A percentile compares a stretch with the other conserved stretches of the same genome.
Evolutionary conservation across 345 rosid species (phyloP).

Genomic region (Alliaria petiolata): DNA sequence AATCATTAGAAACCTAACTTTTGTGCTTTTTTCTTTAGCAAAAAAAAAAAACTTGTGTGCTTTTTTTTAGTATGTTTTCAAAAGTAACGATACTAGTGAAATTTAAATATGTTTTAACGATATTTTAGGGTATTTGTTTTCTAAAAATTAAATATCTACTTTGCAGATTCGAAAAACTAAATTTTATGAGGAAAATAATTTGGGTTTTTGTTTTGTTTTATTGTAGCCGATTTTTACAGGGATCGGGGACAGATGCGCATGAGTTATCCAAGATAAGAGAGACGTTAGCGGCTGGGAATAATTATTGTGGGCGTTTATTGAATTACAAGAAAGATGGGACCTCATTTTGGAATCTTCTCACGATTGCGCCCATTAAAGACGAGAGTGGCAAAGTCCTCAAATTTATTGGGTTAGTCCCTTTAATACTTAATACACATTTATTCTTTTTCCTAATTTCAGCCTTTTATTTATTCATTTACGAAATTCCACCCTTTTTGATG

Average conservation of each 20-base stretch:
- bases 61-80: too few species aligned
- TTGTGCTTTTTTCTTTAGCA: too few species aligned
- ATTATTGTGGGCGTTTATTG: slow-evolving; percentile 83
- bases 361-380: slow-evolving; percentile 88
- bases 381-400: slow-evolving; percentile 81
- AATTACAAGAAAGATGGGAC: slow-evolving; percentile 95
- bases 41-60: too few species aligned
- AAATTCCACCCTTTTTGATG: slow-evolving; percentile 26
- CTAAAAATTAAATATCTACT: not conserved
- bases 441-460: not conserved
- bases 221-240: slow-evolving; percentile 85
- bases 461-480: not conserved
- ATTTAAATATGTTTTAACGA: too few species aligned
- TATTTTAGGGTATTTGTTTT: not conserved
- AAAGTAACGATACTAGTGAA: too few species aligned
- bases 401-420: slow-evolving; percentile 80
- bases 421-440: not conserved
- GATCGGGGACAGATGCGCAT: slow-evolving; percentile 84
- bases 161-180: not conserved
- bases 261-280: slow-evolving; percentile 80
- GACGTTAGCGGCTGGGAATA: slow-evolving; percentile 50
- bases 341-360: slow-evolving; percentile 94
- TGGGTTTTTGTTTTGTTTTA: not conserved
- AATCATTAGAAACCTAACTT: too few species aligned
- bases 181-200: not conserved